phyloP scores from a whole-genome alignment of 441 rosid genomes.

The Gossypium lobatum region DNA sequence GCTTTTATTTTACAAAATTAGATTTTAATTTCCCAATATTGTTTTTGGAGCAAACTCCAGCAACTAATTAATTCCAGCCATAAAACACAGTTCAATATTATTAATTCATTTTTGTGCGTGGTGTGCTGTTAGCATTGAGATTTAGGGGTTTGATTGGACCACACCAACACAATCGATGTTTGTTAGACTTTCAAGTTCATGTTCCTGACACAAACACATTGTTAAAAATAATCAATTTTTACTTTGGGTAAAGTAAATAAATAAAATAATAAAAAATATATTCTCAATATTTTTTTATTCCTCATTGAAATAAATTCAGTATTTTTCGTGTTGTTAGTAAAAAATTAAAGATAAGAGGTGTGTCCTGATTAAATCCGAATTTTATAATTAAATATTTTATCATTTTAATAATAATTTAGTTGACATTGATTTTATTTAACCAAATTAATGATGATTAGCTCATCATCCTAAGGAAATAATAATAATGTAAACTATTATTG shows the following conservation, averaged over 20 bases:
- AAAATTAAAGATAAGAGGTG: too few relatives aligned
- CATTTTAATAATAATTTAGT: too few relatives aligned
- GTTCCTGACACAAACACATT: background rate
- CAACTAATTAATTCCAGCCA: background rate
- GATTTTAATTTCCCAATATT: too few relatives aligned
- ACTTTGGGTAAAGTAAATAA: background rate
- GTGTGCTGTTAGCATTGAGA: background rate
- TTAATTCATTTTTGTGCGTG: background rate
- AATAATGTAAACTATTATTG: background rate
- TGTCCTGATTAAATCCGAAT: too few relatives aligned
- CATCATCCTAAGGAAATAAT: background rate
- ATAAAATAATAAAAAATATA: background rate
- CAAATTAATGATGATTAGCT: background rate
- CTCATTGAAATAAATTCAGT: too few relatives aligned
- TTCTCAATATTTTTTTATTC: background rate
- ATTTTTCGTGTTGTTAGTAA: too few relatives aligned
- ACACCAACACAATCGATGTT: background rate
- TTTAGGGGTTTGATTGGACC: background rate
- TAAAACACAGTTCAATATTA: background rate
- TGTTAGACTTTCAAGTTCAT: background rate
- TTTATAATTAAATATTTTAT: too few relatives aligned
- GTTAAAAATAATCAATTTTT: background rate
- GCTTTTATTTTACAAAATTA: too few relatives aligned
- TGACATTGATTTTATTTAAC: background rate
- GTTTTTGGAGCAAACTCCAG: background rate